These are phyloP conservation scores for Graphilbum ipis-grandicollis DNA, from an alignment of 2,329 filamentous ascomycete genomes.

Conservation along the genomic window DNA sequence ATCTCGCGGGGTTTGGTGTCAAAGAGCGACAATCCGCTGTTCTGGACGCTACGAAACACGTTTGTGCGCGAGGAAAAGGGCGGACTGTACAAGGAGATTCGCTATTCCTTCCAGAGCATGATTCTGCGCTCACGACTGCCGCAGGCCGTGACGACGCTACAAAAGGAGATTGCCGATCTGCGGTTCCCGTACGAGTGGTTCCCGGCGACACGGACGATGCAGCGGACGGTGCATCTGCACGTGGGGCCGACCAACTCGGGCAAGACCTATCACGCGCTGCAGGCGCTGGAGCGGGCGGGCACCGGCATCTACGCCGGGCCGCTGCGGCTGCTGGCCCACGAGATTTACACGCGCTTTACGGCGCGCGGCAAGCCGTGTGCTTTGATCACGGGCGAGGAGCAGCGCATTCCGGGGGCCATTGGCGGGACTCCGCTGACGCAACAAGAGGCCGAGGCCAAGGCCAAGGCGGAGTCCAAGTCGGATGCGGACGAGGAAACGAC, in stretches of 20 bases:
- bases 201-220: constrained; percentile 61
- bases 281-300: constrained; percentile 51
- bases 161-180: constrained; percentile 57
- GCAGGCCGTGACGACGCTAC: constrained; percentile 31
- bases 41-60: constrained; percentile 39
- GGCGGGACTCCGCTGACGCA: too few species aligned
- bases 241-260: constrained; percentile 96
- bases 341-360: constrained; percentile 78
- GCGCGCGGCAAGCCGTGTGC: constrained; percentile 63
- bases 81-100: constrained; percentile 40
- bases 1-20: constrained; percentile 17
- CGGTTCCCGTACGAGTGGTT: constrained; percentile 90
- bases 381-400: constrained; percentile 82
- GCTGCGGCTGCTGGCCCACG: constrained; percentile 73
- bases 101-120: constrained; percentile 51
- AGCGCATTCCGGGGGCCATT: constrained; percentile 43
- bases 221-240: constrained; percentile 76
- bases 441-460: constrained; percentile 1
- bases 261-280: constrained; percentile 88
- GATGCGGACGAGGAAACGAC: background rate
- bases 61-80: constrained; percentile 35
- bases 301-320: constrained; percentile 79
- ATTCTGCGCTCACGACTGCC: constrained; percentile 41
- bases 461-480: background rate
- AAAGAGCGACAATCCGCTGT: constrained; percentile 32